A percentile compares a stretch with the other conserved stretches of the same genome.
phyloP scores from a whole-genome alignment of 495 filamentous ascomycete genomes.

The Cenococcum geophilum region DNA sequence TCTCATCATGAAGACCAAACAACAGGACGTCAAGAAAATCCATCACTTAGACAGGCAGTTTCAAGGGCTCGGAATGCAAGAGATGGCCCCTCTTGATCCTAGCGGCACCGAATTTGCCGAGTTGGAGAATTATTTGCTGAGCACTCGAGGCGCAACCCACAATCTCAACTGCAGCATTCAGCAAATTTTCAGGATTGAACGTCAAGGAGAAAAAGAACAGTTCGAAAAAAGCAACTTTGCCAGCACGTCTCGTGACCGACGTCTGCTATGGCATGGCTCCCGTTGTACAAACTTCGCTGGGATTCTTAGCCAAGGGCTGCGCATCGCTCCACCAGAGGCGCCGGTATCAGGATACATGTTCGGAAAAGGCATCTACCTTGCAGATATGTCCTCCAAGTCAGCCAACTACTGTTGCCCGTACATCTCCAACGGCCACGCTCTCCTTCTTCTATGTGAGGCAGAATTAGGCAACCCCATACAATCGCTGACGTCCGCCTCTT shows the following conservation, averaged over 20 bases:
- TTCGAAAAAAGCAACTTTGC: conserved; percentile 53
- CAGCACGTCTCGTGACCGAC: conserved; percentile 48
- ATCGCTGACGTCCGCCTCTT: conserved; percentile 47
- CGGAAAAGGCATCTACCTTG: conserved; percentile 85
- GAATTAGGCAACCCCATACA: conserved; percentile 69
- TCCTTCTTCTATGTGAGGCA: conserved; percentile 70
- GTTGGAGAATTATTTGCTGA: conserved; percentile 58
- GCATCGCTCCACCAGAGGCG: conserved; percentile 79
- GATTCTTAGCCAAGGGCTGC: conserved; percentile 76
- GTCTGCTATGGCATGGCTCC: conserved; percentile 80
- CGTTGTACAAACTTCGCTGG: conserved; percentile 74
- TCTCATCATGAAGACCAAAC: conserved; percentile 61
- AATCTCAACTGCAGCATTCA: conserved; percentile 48
- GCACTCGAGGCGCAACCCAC: conserved; percentile 59
- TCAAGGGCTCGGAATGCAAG: conserved; percentile 60
- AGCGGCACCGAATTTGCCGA: conserved; percentile 55
- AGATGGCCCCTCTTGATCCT: conserved; percentile 65
- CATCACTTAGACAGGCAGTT: conserved; percentile 67
- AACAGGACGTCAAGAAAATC: conserved; percentile 42
- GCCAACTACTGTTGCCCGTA: conserved; percentile 64
- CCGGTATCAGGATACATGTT: conserved; percentile 76
- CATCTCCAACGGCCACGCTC: conserved; percentile 44
- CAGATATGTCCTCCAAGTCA: conserved; percentile 73
- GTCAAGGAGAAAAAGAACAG: conserved; percentile 63
- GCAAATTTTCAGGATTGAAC: conserved; percentile 76